phyloP scores from a whole-genome alignment of 2,329 filamentous ascomycete species.

The Microsporum ferrugineum region DNA sequence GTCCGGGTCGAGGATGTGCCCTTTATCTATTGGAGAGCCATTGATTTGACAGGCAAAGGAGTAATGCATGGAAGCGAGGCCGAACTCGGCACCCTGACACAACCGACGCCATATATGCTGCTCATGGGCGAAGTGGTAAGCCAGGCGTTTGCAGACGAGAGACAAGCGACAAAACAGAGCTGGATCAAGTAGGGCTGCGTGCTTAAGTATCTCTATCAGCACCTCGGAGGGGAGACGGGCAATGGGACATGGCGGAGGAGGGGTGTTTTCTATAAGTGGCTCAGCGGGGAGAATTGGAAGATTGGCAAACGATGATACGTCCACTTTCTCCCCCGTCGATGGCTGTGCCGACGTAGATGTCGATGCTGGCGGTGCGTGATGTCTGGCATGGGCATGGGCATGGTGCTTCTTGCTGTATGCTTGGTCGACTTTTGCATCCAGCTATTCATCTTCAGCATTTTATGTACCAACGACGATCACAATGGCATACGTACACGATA shows the following conservation, averaged over 20 bases:
- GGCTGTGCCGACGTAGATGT: neutral
- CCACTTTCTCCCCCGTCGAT: slow-evolving; percentile 41
- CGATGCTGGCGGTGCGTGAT: slow-evolving; percentile 38
- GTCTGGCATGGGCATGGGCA: slow-evolving; percentile 43
- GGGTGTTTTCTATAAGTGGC: slow-evolving; percentile 59
- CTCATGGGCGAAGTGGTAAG: slow-evolving; percentile 73
- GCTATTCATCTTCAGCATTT: slow-evolving; percentile 34
- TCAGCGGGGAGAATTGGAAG: slow-evolving; percentile 57
- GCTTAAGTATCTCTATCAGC: slow-evolving; percentile 62
- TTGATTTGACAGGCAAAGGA: slow-evolving; percentile 53
- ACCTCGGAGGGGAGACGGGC: slow-evolving; percentile 71
- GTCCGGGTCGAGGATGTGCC: slow-evolving; percentile 21
- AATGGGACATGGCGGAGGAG: slow-evolving; percentile 68
- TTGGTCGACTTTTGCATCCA: slow-evolving; percentile 75
- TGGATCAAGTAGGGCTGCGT: slow-evolving; percentile 65
- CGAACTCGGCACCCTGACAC: slow-evolving; percentile 58
- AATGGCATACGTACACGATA: slow-evolving; percentile 58
- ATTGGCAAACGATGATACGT: slow-evolving; percentile 63
- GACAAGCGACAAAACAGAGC: slow-evolving; percentile 64
- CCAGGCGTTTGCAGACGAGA: slow-evolving; percentile 74
- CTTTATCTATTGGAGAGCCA: slow-evolving; percentile 28
- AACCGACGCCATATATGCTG: slow-evolving; percentile 76
- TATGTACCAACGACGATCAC: neutral
- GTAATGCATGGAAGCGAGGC: slow-evolving; percentile 76
- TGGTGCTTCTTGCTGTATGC: slow-evolving; percentile 88